Conservation (phyloP, 768 basidiomycete species). For the Pleurotus salmoneostramineus region DNA sequence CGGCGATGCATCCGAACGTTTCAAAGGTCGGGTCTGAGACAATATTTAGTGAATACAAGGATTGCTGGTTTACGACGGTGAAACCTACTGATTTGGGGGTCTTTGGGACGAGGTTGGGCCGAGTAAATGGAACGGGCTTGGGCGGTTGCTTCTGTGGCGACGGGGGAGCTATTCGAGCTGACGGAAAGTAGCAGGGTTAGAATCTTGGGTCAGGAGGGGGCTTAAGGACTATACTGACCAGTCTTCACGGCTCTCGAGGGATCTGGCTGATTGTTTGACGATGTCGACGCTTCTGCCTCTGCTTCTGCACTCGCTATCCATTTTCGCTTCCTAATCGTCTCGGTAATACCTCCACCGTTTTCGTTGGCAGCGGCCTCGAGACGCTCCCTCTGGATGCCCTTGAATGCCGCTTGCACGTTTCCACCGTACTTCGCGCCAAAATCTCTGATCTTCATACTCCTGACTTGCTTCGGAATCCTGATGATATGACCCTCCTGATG, state of each 20-base stretch:
- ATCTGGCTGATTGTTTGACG: conserved; percentile 16
- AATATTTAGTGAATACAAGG: neutral
- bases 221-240: conserved; percentile 36
- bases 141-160: conserved; percentile 58
- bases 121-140: conserved; percentile 47
- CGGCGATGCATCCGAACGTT: conserved; percentile 25
- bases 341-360: conserved; percentile 55
- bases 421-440: conserved; percentile 78
- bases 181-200: neutral
- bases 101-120: conserved; percentile 34
- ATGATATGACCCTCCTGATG: conserved; percentile 74
- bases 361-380: conserved; percentile 48
- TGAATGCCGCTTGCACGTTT: conserved; percentile 66
- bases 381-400: conserved; percentile 64
- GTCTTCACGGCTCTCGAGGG: conserved; percentile 50
- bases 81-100: conserved; percentile 37
- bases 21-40: neutral
- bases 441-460: conserved; percentile 69
- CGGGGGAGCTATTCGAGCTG: conserved; percentile 41
- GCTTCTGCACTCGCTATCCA: conserved; percentile 66
- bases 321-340: conserved; percentile 70
- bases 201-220: conserved; percentile 8
- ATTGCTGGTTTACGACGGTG: neutral
- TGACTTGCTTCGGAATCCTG: conserved; percentile 72
- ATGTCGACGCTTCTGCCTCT: conserved; percentile 35